These are phyloP conservation scores for Diplodia seriata DNA, from an alignment of 2,329 filamentous ascomycete species.

Conservation along the genomic window DNA sequence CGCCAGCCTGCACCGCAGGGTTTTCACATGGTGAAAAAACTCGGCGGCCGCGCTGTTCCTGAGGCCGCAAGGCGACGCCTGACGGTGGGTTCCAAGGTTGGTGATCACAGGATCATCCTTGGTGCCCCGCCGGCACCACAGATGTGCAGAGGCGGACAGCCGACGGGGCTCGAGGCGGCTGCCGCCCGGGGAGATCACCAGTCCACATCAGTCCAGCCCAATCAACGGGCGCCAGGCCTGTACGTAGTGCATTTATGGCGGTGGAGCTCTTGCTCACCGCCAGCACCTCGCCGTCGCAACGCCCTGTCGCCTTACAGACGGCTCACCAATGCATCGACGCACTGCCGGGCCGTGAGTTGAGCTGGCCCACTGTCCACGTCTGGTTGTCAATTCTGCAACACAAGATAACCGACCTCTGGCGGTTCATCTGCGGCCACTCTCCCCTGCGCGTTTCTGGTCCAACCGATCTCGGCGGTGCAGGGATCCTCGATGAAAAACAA, in stretches of 20 bases:
- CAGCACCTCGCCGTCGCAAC: slow-evolving; percentile 6
- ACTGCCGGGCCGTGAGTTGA: background rate
- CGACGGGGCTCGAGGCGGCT: slow-evolving; percentile 20
- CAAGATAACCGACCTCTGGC: slow-evolving; percentile 12
- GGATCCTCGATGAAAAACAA: slow-evolving; percentile 9
- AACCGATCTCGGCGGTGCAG: slow-evolving; percentile 5
- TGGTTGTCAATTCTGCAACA: slow-evolving; percentile 13
- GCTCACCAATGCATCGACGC: slow-evolving; percentile 5
- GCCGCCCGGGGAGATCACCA: slow-evolving; percentile 26
- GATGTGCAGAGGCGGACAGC: slow-evolving; percentile 16
- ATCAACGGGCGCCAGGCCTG: slow-evolving; percentile 11
- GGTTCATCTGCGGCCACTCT: slow-evolving; percentile 1
- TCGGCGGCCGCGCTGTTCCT: background rate
- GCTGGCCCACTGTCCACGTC: too few species aligned
- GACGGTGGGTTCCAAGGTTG: background rate
- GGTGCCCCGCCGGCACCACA: slow-evolving; percentile 11
- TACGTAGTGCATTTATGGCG: background rate
- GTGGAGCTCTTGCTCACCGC: slow-evolving; percentile 21
- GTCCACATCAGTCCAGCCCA: slow-evolving; percentile 11
- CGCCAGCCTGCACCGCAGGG: slow-evolving; percentile 13
- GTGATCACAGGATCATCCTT: slow-evolving; percentile 26
- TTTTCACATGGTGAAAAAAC: background rate
- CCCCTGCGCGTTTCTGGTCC: slow-evolving; percentile 2
- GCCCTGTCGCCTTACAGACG: background rate
- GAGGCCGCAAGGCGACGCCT: slow-evolving; percentile 6